A percentile compares a stretch with the other conserved stretches of the same genome.
Conservation (phyloP, 768 basidiomycete genomes). For the Boletus vinaceobasis region DNA sequence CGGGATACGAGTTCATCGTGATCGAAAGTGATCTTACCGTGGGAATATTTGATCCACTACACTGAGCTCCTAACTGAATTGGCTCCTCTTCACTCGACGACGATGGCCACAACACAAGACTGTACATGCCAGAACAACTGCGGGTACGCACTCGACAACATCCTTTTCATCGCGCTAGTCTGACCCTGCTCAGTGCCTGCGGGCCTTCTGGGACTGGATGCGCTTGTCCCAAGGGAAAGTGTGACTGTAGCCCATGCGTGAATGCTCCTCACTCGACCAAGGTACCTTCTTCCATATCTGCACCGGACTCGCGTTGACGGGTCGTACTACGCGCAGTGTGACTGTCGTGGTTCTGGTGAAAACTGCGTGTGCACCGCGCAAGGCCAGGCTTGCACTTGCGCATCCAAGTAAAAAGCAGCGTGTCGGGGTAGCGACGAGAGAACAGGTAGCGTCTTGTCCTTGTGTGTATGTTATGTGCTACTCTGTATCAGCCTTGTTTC, state of each 20-base stretch:
- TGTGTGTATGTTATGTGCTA: slow-evolving; percentile 1
- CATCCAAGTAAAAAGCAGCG: slow-evolving; percentile 10
- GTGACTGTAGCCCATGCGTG: slow-evolving; percentile 28
- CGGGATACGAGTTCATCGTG: slow-evolving; percentile 88
- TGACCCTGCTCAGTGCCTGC: slow-evolving; percentile 24
- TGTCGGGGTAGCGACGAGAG: slow-evolving; percentile 1
- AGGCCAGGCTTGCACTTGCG: slow-evolving; percentile 15
- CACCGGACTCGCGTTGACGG: neutral
- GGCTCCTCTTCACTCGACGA: neutral
- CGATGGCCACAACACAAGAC: slow-evolving; percentile 18
- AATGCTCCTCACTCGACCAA: slow-evolving; percentile 29
- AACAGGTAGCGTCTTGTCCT: slow-evolving; percentile 7
- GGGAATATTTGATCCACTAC: neutral
- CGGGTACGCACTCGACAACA: slow-evolving; percentile 16
- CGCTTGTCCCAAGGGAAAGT: slow-evolving; percentile 28
- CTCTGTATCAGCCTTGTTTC: neutral
- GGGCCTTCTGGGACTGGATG: slow-evolving; percentile 32
- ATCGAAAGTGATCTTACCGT: neutral
- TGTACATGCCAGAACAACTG: slow-evolving; percentile 32
- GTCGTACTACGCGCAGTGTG: slow-evolving; percentile 11
- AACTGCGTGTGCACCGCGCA: slow-evolving; percentile 18
- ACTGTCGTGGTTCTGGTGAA: slow-evolving; percentile 17
- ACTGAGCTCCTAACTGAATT: neutral
- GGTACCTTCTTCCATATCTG: neutral
- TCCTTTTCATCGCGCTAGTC: neutral